Base-by-base conservation (phyloP, 768 basidiomycete genomes). In the Rhizopogon roseolus region DNA sequence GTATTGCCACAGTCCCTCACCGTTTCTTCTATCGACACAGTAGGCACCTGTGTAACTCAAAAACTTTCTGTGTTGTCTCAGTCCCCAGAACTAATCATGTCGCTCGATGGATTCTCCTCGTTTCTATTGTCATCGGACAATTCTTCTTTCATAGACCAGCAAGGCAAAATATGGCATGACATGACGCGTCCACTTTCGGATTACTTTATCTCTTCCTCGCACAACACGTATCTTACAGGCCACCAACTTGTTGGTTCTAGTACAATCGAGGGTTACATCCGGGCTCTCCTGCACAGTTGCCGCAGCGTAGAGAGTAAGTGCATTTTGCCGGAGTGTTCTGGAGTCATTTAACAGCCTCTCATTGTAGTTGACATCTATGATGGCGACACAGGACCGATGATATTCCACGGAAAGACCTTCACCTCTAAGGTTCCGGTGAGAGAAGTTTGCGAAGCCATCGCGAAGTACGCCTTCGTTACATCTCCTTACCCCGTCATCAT, bases 401-500 rank as follows among this genome's bases (percentile, higher is more conserved):
- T 98, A 5, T 94, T 86, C 61, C 95, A 98, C 63, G 92, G 93
- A 22, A 87, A 86, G 53, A 95, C 94, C 0, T 73, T 96, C 41
- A 97, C 94, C 0, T 81, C 85, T 36, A 91, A 90, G 59, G 84
- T 97, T 3, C 73, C 90, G 0, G 76, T 90, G 3, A 82, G 90
- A 5, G 90, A 91, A 49, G 81, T 93, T 43, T 91, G 92, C 64
- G 72, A 80, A 40, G 93, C 93, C 1, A 89, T 98, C 64, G 75
- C 77, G 19, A 90, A 89, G 70, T 98, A 98, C 64, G 94, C 88
- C 0, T 98, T 98, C 63, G 82, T 89, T 40, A 81, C 88, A 1
- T 95, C 92, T 1, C 90, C 91, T 0, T 97, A 93, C 63, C 95
- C 95, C 1, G 75, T 98, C 64, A 84, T 98, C 63, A 88, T 98